phyloP scores from a whole-genome alignment of 495 filamentous ascomycete genomes.

The Bombardia bombarda region DNA sequence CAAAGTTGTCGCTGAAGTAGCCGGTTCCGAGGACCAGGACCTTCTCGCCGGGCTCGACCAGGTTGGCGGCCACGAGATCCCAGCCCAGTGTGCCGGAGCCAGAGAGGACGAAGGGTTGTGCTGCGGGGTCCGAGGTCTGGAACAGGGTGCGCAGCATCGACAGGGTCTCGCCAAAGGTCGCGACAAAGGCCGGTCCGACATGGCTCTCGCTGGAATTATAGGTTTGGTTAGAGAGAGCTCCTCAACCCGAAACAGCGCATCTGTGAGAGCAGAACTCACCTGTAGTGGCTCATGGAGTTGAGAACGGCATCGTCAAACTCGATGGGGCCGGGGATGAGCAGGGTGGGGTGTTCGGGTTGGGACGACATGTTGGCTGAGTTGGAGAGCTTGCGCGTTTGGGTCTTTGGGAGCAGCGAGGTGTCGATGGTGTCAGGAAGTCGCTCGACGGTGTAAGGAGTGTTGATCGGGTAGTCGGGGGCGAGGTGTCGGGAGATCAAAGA shows the following conservation, averaged over 20 bases:
- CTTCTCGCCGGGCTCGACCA: constrained; percentile 80
- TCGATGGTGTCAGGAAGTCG: constrained; percentile 53
- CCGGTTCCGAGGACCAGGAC: constrained; percentile 90
- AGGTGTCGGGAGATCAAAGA: constrained; percentile 79
- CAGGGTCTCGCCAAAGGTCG: constrained; percentile 82
- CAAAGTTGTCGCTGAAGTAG: constrained; percentile 96
- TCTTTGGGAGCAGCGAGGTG: constrained; percentile 21
- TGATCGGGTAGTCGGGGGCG: constrained; percentile 41
- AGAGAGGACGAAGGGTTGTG: constrained; percentile 87
- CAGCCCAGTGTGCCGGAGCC: constrained; percentile 94
- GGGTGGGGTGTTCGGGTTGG: constrained; percentile 70
- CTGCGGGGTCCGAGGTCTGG: constrained; percentile 69
- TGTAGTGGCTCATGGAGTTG: constrained; percentile 90
- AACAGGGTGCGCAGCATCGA: constrained; percentile 86
- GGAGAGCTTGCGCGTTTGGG: constrained; percentile 27
- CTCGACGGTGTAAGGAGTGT: constrained; percentile 39
- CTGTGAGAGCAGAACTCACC: constrained; percentile 39
- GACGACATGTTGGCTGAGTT: constrained; percentile 56
- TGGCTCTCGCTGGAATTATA: constrained; percentile 68
- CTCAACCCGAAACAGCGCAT: neutral
- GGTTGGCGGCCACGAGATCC: constrained; percentile 89
- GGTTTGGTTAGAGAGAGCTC: no score
- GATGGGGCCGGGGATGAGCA: constrained; percentile 94
- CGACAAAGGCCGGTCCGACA: constrained; percentile 79
- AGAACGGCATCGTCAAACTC: constrained; percentile 98